A percentile compares a stretch with the other conserved stretches of the same genome.
phyloP scores from a whole-genome alignment of 257 asterid species.

The Lycium ferocissimum region DNA sequence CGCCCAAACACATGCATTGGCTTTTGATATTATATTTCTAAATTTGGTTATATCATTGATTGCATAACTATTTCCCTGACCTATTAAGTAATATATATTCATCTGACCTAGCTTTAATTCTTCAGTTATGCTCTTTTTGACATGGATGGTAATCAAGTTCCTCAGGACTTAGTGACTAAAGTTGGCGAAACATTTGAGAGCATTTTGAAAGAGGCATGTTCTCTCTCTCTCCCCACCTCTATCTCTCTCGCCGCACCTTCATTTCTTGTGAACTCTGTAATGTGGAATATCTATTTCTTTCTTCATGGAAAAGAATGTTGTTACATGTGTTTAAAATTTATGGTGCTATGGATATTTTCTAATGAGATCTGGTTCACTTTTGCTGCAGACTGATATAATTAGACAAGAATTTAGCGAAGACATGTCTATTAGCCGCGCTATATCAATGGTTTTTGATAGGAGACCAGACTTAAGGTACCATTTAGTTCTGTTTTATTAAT shows the following conservation, averaged over 20 bases:
- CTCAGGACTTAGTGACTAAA: conserved; percentile 83
- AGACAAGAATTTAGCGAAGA: conserved; percentile 79
- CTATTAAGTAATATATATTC: not conserved
- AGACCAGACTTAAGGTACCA: conserved; percentile 86
- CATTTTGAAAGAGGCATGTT: conserved; percentile 81
- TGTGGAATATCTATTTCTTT: not conserved
- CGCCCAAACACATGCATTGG: not conserved
- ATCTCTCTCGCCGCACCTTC: not conserved
- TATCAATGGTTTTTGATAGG: conserved; percentile 76
- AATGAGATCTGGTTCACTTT: conserved; percentile 16
- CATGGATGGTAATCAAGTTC: conserved; percentile 89
- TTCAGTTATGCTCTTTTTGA: conserved; percentile 93
- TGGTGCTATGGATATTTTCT: conserved; percentile 14
- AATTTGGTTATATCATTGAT: not conserved
- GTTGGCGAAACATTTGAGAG: conserved; percentile 87
- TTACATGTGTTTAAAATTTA: not conserved
- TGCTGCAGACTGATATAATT: conserved; percentile 66
- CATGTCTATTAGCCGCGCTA: conserved; percentile 82
- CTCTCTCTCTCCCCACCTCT: not conserved
- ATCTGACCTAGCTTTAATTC: conserved; percentile 24
- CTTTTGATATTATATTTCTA: not conserved
- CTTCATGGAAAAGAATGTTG: not conserved
- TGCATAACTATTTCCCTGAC: conserved; percentile 17
- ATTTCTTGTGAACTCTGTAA: not conserved
- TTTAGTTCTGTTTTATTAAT: conserved; percentile 10